Conservation (phyloP, 192 early-diverging fungal genomes). For the Backusella parvicylindrica region DNA sequence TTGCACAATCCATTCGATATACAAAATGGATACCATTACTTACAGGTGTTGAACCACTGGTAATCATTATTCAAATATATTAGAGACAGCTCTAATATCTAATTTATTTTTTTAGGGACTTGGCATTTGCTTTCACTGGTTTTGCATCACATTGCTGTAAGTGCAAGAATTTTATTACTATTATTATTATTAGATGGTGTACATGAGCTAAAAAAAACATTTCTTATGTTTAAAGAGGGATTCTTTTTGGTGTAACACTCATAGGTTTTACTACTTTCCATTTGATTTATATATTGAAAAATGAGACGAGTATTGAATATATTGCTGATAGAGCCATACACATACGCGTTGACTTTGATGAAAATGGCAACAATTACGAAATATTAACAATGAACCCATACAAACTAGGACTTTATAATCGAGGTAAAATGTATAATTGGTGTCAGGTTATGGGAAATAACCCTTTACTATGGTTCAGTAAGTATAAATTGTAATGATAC, state of each 20-base stretch:
- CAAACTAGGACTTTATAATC: conserved; percentile 34
- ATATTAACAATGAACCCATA: conserved; percentile 33
- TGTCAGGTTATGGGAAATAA: conserved; percentile 39
- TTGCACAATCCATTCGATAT: background rate
- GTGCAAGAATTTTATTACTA: too few species aligned
- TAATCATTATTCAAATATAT: background rate
- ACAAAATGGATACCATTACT: conserved; percentile 4
- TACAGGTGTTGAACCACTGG: background rate
- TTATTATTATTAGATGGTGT: background rate
- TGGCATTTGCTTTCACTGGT: conserved; percentile 18
- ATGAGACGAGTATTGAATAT: conserved; percentile 45
- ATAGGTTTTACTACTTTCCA: conserved; percentile 38
- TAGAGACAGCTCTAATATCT: background rate
- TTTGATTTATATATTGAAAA: conserved; percentile 36
- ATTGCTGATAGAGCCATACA: conserved; percentile 27
- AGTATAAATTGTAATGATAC: background rate
- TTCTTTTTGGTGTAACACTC: conserved; percentile 40
- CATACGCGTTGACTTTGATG: conserved; percentile 35
- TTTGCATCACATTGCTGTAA: conserved; percentile 19
- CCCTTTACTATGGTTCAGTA: conserved; percentile 26
- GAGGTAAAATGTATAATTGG: conserved; percentile 40
- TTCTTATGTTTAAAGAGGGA: conserved; percentile 17
- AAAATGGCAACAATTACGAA: conserved; percentile 24
- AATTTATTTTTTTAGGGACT: background rate
- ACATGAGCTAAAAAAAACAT: background rate